Evolutionary conservation across 2,329 filamentous ascomycete species (phyloP).

Genomic region (Colletotrichum sublineola): DNA sequence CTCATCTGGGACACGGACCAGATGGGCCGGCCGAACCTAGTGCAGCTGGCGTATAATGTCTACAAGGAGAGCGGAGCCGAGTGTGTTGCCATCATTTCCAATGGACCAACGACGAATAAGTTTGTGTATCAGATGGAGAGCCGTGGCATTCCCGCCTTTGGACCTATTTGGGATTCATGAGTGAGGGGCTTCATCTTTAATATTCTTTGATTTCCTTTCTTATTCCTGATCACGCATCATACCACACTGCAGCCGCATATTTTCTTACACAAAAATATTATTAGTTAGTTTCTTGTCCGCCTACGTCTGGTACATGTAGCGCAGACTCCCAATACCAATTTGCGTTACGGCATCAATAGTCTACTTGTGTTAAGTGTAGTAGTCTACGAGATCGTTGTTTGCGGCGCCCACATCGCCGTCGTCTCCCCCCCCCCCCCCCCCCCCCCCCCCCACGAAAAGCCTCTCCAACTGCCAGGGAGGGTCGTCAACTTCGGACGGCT

Average conservation of each 20-base stretch:
- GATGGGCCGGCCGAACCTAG: constrained; percentile 69
- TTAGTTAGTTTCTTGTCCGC: neutral
- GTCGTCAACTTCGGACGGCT: neutral
- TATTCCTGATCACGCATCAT: neutral
- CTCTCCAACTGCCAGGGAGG: neutral
- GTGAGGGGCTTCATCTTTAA: neutral
- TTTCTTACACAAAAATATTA: neutral
- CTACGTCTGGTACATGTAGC: neutral
- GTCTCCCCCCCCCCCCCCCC: no score
- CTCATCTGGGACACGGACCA: constrained; percentile 75
- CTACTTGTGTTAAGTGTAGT: no score
- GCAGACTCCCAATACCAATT: neutral
- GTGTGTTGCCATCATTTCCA: constrained; percentile 81
- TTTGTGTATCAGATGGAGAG: constrained; percentile 78
- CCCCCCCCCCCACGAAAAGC: no score
- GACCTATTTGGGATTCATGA: constrained; percentile 77
- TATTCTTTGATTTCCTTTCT: neutral
- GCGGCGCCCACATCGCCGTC: neutral
- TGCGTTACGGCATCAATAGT: neutral
- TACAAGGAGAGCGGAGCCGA: constrained; percentile 70
- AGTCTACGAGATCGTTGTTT: neutral
- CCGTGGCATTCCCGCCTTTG: constrained; percentile 76
- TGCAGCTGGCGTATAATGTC: constrained; percentile 65
- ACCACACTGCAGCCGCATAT: neutral
- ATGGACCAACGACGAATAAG: constrained; percentile 74